phyloP scores from a whole-genome alignment of 2,329 filamentous ascomycete species.

The Aspergillus sp. region DNA sequence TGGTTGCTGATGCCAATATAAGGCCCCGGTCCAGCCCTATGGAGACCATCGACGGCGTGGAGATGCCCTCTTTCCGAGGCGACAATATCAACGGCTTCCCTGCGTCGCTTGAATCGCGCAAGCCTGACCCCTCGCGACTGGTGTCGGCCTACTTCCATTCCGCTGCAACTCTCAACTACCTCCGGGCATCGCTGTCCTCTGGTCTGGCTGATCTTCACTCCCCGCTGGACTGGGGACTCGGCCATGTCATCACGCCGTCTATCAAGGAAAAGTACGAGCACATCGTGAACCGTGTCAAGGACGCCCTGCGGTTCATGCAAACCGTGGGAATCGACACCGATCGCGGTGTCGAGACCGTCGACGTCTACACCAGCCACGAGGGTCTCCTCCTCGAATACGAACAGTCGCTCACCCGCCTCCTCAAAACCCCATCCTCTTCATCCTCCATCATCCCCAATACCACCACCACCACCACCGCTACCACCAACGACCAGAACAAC shows the following conservation, averaged over 20 bases:
- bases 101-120: slow-evolving; percentile 64
- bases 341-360: slow-evolving; percentile 82
- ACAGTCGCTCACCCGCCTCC: slow-evolving; percentile 74
- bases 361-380: slow-evolving; percentile 94
- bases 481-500: slow-evolving; percentile 41
- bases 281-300: slow-evolving; percentile 83
- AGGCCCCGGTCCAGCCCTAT: slow-evolving; percentile 80
- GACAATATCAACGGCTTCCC: slow-evolving; percentile 92
- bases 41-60: slow-evolving; percentile 74
- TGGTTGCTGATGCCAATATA: neutral
- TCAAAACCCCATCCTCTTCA: slow-evolving; percentile 58
- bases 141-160: slow-evolving; percentile 95
- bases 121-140: slow-evolving; percentile 78
- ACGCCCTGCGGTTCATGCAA: slow-evolving; percentile 89
- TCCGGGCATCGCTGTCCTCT: slow-evolving; percentile 77
- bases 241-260: slow-evolving; percentile 80
- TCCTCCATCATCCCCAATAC: slow-evolving; percentile 17
- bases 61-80: slow-evolving; percentile 87
- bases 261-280: slow-evolving; percentile 82
- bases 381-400: slow-evolving; percentile 94
- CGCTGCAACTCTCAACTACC: slow-evolving; percentile 89
- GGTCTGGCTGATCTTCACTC: slow-evolving; percentile 93
- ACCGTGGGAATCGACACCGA: slow-evolving; percentile 88
- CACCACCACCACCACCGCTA: slow-evolving; percentile 9
- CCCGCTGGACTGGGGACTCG: slow-evolving; percentile 90